These are phyloP conservation scores for Xylaria digitata DNA, from an alignment of 2,329 filamentous ascomycete genomes.

Conservation along the genomic window DNA sequence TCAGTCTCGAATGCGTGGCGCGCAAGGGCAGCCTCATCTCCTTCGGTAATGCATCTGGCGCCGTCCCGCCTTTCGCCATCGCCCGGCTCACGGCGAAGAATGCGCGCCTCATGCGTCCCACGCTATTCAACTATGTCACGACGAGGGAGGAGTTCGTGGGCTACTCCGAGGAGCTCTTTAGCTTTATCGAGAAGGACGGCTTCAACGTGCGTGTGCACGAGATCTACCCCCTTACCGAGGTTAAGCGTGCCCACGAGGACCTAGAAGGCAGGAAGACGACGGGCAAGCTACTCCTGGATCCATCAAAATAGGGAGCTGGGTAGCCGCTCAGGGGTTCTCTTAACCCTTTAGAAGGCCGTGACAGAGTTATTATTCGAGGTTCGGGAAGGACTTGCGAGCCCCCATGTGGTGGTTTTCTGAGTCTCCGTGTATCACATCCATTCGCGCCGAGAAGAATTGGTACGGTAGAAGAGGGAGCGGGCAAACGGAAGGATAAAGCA, in stretches of 20 bases:
- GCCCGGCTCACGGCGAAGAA: conserved; percentile 77
- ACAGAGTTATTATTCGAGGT: not conserved
- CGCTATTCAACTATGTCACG: conserved; percentile 75
- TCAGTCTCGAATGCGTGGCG: conserved; percentile 77
- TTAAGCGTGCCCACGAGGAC: conserved; percentile 78
- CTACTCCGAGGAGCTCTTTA: conserved; percentile 79
- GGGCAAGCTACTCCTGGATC: conserved; percentile 79
- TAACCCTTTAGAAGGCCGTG: not conserved
- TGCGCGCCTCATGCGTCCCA: conserved; percentile 79
- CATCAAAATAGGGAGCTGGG: conserved; percentile 42
- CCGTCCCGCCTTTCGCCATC: conserved; percentile 74
- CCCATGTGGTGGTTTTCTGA: not conserved
- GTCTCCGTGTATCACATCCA: not conserved
- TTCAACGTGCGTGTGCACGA: conserved; percentile 80
- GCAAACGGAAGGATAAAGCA: not conserved
- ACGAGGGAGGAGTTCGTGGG: conserved; percentile 76
- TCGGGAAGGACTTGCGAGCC: not conserved
- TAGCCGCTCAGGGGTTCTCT: not conserved
- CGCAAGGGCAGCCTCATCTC: conserved; percentile 81
- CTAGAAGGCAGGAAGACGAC: conserved; percentile 84
- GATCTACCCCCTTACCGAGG: conserved; percentile 79
- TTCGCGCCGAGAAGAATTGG: not conserved
- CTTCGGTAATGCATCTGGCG: conserved; percentile 84
- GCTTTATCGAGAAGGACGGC: conserved; percentile 74
- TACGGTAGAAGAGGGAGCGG: not conserved